A percentile compares a stretch with the other conserved stretches of the same genome.
These are phyloP conservation scores for Mycena sp. DNA, from an alignment of 1,284 basidiomycete species.

Conservation along the genomic window DNA sequence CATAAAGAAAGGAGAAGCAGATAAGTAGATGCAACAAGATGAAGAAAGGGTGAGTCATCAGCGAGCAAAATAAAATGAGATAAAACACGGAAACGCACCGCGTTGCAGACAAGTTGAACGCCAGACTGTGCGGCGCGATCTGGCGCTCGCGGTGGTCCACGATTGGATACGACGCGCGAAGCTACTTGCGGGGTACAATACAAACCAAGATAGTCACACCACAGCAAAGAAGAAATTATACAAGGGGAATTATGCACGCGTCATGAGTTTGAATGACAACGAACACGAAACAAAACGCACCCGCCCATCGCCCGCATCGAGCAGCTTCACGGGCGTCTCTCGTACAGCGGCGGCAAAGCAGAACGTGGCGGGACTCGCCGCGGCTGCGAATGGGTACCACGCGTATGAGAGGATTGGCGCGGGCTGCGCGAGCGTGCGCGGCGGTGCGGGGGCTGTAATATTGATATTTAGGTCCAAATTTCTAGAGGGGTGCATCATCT, in stretches of 20 bases:
- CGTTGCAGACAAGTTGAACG: constrained; percentile 76
- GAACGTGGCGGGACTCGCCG: constrained; percentile 66
- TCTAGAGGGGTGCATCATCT: not conserved
- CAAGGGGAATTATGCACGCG: not conserved
- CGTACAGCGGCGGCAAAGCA: constrained; percentile 86
- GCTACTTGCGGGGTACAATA: no score
- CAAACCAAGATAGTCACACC: no score
- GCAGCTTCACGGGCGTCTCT: constrained; percentile 83
- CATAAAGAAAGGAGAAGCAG: no score
- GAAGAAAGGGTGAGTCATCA: no score
- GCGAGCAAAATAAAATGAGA: not conserved
- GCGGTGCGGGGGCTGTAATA: not conserved
- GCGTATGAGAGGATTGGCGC: constrained; percentile 77
- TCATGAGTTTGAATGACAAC: no score
- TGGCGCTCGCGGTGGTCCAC: constrained; percentile 91
- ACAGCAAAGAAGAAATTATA: no score
- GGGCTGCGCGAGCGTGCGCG: constrained; percentile 40
- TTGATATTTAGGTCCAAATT: not conserved
- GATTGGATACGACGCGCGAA: constrained; percentile 91
- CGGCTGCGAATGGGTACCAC: constrained; percentile 85
- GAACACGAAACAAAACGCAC: constrained; percentile 54
- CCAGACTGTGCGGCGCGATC: constrained; percentile 84
- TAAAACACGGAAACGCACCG: constrained; percentile 60
- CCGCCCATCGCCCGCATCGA: constrained; percentile 81
- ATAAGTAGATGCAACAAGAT: no score